Percentiles rank a stretch among this genome's conserved stretches.
phyloP scores from a whole-genome alignment of 1,284 basidiomycete species.

The Moesziomyces sp. region DNA sequence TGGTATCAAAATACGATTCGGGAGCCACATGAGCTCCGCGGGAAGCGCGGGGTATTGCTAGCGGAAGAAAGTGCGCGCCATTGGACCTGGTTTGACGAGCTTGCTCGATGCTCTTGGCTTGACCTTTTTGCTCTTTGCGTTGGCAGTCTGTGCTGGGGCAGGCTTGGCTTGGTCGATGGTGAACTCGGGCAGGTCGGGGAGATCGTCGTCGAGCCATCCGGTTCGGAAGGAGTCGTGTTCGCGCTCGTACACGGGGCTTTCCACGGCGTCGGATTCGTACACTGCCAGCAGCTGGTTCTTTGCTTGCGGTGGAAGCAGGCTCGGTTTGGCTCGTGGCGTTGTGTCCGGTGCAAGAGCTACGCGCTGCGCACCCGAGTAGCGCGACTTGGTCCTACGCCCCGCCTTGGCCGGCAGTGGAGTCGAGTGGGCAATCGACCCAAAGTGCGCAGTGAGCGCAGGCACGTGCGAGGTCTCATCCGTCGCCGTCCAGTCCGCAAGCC shows the following conservation, averaged over 20 bases:
- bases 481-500: constrained; percentile 39
- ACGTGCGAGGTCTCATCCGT: constrained; percentile 39
- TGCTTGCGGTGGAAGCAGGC: constrained; percentile 7
- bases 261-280: background rate
- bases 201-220: constrained; percentile 27
- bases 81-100: constrained; percentile 34
- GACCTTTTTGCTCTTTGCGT: background rate
- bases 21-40: too few relatives aligned
- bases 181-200: constrained; percentile 26
- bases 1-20: too few relatives aligned
- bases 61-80: constrained; percentile 38
- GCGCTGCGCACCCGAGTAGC: constrained; percentile 41
- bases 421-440: constrained; percentile 12
- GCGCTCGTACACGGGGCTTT: constrained; percentile 17
- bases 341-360: constrained; percentile 1
- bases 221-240: constrained; percentile 30
- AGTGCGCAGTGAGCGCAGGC: constrained; percentile 12
- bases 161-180: constrained; percentile 24
- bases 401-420: constrained; percentile 17
- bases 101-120: constrained; percentile 21
- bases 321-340: constrained; percentile 2
- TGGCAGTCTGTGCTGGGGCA: background rate
- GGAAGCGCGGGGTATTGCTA: constrained; percentile 2
- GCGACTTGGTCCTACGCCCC: constrained; percentile 12
- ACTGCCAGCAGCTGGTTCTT: constrained; percentile 1